Evolutionary conservation across 148 eudicot species (phyloP), one percentile per base, ranked within the genome.

Genomic region (Fagopyrum tataricum): DNA sequence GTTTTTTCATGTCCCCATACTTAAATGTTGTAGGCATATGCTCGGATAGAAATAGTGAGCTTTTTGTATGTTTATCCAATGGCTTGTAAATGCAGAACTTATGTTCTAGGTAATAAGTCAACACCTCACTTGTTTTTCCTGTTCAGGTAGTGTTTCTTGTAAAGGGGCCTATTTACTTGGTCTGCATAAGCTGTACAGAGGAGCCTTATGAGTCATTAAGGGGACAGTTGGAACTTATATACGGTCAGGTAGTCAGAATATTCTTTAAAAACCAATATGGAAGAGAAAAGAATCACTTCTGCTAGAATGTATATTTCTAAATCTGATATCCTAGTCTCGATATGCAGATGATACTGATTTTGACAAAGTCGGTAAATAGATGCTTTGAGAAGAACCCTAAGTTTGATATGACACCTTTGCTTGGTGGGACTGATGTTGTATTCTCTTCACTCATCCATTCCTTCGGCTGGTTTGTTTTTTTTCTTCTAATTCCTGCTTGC

Each of bases 331-430:
- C 37, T 77, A 44, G 31, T 77, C 24, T 71, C 40, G 7, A 61
- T 46, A 39, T 78, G 85, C 97, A 95, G 98, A 87, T 91, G 93
- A 85, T 95, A 80, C 90, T 95, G 77, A 91, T 95, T 78, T 90
- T 95, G 78, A 95, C 98, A 12, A 91, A 95, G 85, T 95, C 98
- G 17, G 91, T 95, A 52, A 91, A 91, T 78, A 87, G 91, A 80
- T 95, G 97, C 76, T 95, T 95, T 61, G 97, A 95, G 84, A 95
- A 88, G 90, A 95, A 95, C 44, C 74, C 98, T 40, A 95, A 90
- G 87, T 95, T 89, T 84, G 98, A 95, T 79, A 91, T 95, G 98
- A 95, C 97, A 44, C 97, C 97, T 78, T 87, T 95, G 90, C 97
- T 95, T 79, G 97, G 98, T 49, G 98, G 98, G 75, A 95, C 98